These are phyloP conservation scores for Baudoinia panamericana DNA, from an alignment of 495 filamentous ascomycete species.

Conservation along the genomic window DNA sequence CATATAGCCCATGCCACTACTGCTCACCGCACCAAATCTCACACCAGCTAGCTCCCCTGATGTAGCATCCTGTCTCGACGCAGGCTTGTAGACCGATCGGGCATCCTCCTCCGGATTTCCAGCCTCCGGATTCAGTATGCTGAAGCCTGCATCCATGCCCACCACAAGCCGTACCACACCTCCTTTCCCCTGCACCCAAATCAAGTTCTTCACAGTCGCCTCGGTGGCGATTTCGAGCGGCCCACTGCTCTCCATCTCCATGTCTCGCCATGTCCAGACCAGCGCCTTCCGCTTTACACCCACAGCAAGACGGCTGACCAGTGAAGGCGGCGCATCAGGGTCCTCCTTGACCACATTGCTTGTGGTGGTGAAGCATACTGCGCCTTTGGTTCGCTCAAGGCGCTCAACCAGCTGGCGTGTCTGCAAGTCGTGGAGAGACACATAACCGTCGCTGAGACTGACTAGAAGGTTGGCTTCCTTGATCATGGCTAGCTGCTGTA, in stretches of 20 bases:
- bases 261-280: slow-evolving; percentile 91
- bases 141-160: slow-evolving; percentile 77
- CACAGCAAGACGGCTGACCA: slow-evolving; percentile 80
- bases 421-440: slow-evolving; percentile 79
- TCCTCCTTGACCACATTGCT: slow-evolving; percentile 87
- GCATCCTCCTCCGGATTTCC: slow-evolving; percentile 21
- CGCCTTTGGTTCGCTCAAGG: slow-evolving; percentile 68
- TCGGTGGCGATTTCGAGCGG: slow-evolving; percentile 58
- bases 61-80: slow-evolving; percentile 45
- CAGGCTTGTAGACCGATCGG: slow-evolving; percentile 67
- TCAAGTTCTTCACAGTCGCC: slow-evolving; percentile 68
- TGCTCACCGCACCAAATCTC: slow-evolving; percentile 52
- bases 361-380: slow-evolving; percentile 81
- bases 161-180: slow-evolving; percentile 53
- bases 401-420: slow-evolving; percentile 70
- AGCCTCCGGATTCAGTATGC: slow-evolving; percentile 72
- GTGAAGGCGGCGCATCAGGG: slow-evolving; percentile 71
- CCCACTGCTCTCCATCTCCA: slow-evolving; percentile 63
- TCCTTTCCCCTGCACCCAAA: slow-evolving; percentile 70
- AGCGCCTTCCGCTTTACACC: slow-evolving; percentile 81
- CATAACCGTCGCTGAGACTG: slow-evolving; percentile 73
- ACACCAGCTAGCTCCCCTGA: slow-evolving; percentile 45
- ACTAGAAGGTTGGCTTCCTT: slow-evolving; percentile 87
- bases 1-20: slow-evolving; percentile 85
- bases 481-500: slow-evolving; percentile 87